Evolutionary conservation across 768 basidiomycete species (phyloP).

Genomic region (Cubamyces lactineus): DNA sequence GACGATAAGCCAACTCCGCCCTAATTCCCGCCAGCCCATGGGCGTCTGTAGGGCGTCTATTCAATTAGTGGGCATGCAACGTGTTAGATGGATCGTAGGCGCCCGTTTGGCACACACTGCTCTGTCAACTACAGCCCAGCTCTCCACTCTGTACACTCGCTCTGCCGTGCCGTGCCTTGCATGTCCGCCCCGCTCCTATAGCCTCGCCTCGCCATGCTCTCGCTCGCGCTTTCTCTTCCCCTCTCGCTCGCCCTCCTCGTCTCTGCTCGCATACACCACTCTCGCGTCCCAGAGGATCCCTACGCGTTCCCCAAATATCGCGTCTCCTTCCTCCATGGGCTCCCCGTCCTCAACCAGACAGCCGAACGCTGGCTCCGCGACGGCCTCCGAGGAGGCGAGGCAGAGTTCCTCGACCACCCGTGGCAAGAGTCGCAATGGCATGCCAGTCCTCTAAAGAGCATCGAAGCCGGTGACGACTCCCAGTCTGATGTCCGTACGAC

Average conservation of each 20-base stretch:
- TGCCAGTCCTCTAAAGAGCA: slow-evolving; percentile 53
- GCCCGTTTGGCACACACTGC: not conserved
- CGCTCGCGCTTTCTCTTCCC: slow-evolving; percentile 32
- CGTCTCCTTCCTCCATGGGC: slow-evolving; percentile 76
- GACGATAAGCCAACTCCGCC: slow-evolving; percentile 24
- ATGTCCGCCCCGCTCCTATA: not conserved
- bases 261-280: slow-evolving; percentile 53
- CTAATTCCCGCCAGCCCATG: slow-evolving; percentile 15
- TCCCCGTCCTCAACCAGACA: slow-evolving; percentile 73
- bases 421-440: slow-evolving; percentile 50
- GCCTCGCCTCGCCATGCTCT: slow-evolving; percentile 27
- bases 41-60: slow-evolving; percentile 14
- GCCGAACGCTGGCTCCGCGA: slow-evolving; percentile 74
- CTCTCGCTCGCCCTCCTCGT: slow-evolving; percentile 39
- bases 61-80: slow-evolving; percentile 22
- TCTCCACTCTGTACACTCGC: not conserved
- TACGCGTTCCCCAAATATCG: slow-evolving; percentile 83
- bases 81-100: slow-evolving; percentile 11
- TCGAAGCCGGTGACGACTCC: slow-evolving; percentile 55
- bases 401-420: slow-evolving; percentile 74
- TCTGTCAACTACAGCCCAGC: not conserved
- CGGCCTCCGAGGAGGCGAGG: slow-evolving; percentile 75
- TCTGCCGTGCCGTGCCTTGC: not conserved
- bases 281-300: slow-evolving; percentile 70
- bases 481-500: slow-evolving; percentile 38